A percentile compares a stretch with the other conserved stretches of the same genome.
Conservation (phyloP, 2,329 filamentous ascomycete genomes). For the Talaromyces pinophilus region DNA sequence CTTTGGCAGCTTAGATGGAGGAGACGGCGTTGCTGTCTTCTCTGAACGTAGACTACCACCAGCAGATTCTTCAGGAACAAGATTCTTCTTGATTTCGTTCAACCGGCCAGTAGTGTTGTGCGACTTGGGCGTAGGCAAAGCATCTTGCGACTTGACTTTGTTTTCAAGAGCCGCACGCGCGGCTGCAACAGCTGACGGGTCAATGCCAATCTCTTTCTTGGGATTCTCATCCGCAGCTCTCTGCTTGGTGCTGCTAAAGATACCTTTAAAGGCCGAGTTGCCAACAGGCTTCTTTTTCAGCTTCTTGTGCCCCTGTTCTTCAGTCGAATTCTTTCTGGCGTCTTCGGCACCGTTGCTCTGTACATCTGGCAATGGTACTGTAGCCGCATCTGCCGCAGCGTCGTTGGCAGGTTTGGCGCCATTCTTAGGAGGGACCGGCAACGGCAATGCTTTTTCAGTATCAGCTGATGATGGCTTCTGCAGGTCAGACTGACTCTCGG, state of each 20-base stretch:
- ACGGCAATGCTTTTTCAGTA: constrained; percentile 24
- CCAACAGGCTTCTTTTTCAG: constrained; percentile 44
- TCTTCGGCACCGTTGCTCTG: constrained; percentile 24
- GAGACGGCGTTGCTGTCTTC: constrained; percentile 13
- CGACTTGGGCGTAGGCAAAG: constrained; percentile 22
- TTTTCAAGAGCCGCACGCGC: constrained; percentile 46
- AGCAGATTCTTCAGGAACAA: constrained; percentile 22
- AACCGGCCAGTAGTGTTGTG: constrained; percentile 31
- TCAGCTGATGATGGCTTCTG: constrained; percentile 25
- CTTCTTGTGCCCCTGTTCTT: constrained; percentile 41
- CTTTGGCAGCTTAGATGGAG: constrained; percentile 14
- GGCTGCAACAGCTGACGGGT: constrained; percentile 43
- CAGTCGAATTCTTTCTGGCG: constrained; percentile 33
- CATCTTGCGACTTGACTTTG: constrained; percentile 38
- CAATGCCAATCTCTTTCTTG: constrained; percentile 37
- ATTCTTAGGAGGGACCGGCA: constrained; percentile 28
- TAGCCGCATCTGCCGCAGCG: constrained; percentile 25
- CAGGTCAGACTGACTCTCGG: constrained; percentile 20
- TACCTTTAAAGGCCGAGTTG: constrained; percentile 46
- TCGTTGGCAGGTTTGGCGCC: constrained; percentile 22
- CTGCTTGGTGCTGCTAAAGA: constrained; percentile 46
- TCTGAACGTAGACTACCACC: background rate
- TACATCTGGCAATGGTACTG: constrained; percentile 26
- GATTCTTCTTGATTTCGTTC: constrained; percentile 37
- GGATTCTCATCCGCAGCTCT: constrained; percentile 33